Evolutionary conservation across 1,139 yeast species (phyloP), one percentile per base, ranked within the genome.

Genomic region (Nadsonia starkeyi-henricii): DNA sequence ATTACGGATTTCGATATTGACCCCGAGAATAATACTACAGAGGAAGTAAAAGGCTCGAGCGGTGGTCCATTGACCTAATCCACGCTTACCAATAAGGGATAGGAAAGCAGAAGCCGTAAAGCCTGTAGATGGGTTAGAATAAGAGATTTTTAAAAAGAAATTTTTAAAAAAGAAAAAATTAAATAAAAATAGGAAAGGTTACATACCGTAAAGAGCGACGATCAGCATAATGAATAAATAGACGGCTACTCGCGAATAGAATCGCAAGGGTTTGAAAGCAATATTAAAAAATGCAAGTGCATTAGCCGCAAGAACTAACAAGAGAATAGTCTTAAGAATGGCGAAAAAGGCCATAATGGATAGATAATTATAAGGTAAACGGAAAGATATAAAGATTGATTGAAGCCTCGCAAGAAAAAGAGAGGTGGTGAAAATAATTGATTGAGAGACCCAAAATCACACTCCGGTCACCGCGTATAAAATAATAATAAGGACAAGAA

Each of bases 1-100:
- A 44, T 42, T 13, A 47, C 47, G 15, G 47, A 50, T n/a, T 51
- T 52, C 43, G 51, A 53, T 21, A 39, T 50, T 15, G 52, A 50
- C 47, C 44, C 42, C 42, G 36, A 30, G 41, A 28, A 43, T 45
- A 44, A 45, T 37, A 45, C 9, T 20, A 44, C 21, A 45, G 23
- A 45, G 28, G 41, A 15, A 26, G 20, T 41, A 47, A 30, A 21
- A 26, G 33, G 36, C 20, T 19, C 20, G 23, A 26, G 44, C 98
- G 19, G 91, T 86, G 18, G 88, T 72, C 77, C 89, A 88, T 67
- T 91, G 98, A 1, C 95, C 79, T 48, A 86, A 71, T 50, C 84
- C 80, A 55, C 78, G 79, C 63, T 83, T 84, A 33, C 96, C 94
- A 42, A 28, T 45, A 42, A 45, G 20, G 33, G 19, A 21, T 28